These are phyloP conservation scores for Pseudovirgaria hyperparasitica DNA, from an alignment of 2,329 filamentous ascomycete species.

Conservation along the genomic window DNA sequence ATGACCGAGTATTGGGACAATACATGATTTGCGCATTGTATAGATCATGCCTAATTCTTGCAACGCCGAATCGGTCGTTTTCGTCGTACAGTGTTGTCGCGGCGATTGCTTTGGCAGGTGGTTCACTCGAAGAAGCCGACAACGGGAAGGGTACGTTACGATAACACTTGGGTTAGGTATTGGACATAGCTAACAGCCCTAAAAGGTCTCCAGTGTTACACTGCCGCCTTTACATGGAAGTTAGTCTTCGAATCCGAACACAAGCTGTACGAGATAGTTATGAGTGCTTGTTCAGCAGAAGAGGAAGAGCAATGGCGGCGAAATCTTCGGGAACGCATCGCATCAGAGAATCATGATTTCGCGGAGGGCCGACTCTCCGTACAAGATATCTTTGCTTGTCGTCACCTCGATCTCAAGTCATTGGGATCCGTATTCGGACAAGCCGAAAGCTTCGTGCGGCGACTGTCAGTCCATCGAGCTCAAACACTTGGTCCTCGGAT, in stretches of 20 bases:
- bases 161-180: background rate
- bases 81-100: conserved; percentile 61
- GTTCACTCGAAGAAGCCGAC: conserved; percentile 57
- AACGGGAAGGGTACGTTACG: conserved; percentile 53
- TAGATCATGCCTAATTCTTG: conserved; percentile 64
- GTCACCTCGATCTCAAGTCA: conserved; percentile 58
- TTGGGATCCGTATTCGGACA: conserved; percentile 65
- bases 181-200: conserved; percentile 6
- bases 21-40: conserved; percentile 86
- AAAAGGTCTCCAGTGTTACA: conserved; percentile 80
- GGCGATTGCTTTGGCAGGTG: conserved; percentile 54
- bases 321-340: conserved; percentile 45
- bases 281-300: conserved; percentile 70
- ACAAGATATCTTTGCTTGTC: conserved; percentile 45
- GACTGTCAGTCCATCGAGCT: conserved; percentile 67
- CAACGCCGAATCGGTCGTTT: conserved; percentile 50
- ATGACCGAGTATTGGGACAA: conserved; percentile 53
- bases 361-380: conserved; percentile 34
- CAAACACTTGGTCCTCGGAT: conserved; percentile 59
- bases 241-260: conserved; percentile 67
- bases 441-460: conserved; percentile 50
- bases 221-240: conserved; percentile 84
- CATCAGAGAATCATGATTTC: conserved; percentile 37
- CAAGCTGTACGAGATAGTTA: conserved; percentile 69
- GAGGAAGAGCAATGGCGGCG: conserved; percentile 74